Evolutionary conservation across 257 asterid species (phyloP).

Genomic region (Ophiorrhiza pumila): DNA sequence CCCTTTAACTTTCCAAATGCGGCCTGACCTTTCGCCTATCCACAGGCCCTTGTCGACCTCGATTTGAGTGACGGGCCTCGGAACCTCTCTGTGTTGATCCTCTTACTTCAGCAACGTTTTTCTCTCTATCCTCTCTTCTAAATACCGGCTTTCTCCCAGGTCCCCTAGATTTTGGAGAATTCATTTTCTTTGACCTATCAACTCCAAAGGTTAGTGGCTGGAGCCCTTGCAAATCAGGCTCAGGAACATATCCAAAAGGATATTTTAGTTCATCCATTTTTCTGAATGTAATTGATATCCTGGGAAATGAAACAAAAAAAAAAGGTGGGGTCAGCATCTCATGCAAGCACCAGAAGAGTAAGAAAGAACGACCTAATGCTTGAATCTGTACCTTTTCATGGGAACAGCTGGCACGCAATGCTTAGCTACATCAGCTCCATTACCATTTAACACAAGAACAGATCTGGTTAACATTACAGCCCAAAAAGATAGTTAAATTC

Average conservation of each 20-base stretch:
- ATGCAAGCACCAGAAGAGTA: not conserved
- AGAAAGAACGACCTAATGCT: not conserved
- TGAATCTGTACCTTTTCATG: conserved; percentile 28
- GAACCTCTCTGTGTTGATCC: conserved; percentile 28
- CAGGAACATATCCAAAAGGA: conserved; percentile 60
- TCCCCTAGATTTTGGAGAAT: conserved; percentile 33
- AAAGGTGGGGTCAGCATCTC: conserved; percentile 11
- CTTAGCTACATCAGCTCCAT: conserved; percentile 49
- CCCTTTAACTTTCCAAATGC: conserved; percentile 29
- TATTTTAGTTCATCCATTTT: conserved; percentile 73
- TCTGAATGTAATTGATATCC: conserved; percentile 92
- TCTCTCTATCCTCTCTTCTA: conserved; percentile 42
- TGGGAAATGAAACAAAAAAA: conserved; percentile 14
- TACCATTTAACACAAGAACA: conserved; percentile 45
- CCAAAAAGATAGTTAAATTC: not conserved
- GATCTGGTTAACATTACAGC: conserved; percentile 31
- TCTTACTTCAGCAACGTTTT: conserved; percentile 21
- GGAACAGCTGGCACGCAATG: conserved; percentile 50
- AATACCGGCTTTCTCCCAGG: conserved; percentile 24
- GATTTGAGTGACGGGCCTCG: conserved; percentile 36
- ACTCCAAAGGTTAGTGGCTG: conserved; percentile 53
- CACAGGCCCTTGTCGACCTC: conserved; percentile 38
- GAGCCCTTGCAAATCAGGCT: conserved; percentile 75
- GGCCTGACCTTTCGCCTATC: conserved; percentile 30
- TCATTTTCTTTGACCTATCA: conserved; percentile 24